phyloP scores from a whole-genome alignment of 495 filamentous ascomycete genomes.

The Penicillium chermesinum region DNA sequence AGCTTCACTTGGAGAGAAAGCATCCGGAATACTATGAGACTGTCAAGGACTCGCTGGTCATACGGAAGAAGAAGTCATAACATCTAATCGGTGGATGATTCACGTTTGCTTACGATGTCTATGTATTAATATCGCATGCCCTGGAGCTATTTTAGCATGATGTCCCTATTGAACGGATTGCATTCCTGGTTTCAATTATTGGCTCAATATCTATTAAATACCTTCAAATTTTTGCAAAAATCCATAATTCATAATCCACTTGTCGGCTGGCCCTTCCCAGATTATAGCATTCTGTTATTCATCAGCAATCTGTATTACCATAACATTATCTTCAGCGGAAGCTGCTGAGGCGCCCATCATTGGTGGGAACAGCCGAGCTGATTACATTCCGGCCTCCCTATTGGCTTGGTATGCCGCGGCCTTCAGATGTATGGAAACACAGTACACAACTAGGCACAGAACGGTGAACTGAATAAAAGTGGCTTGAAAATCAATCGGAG shows the following conservation, averaged over 20 bases:
- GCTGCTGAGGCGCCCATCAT: not conserved
- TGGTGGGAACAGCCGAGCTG: not conserved
- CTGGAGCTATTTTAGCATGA: too few species aligned
- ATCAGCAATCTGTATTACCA: not conserved
- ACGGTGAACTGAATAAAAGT: too few species aligned
- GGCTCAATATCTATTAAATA: too few species aligned
- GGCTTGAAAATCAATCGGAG: too few species aligned
- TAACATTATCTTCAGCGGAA: not conserved
- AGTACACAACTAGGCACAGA: too few species aligned
- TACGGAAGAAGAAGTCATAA: not conserved
- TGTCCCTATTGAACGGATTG: too few species aligned
- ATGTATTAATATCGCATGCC: too few species aligned
- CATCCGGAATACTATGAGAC: constrained; percentile 19
- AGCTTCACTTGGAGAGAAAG: constrained; percentile 31
- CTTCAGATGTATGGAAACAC: too few species aligned
- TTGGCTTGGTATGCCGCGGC: not conserved
- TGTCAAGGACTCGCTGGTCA: not conserved
- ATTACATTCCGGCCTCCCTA: not conserved
- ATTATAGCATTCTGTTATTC: not conserved
- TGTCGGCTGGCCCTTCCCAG: not conserved
- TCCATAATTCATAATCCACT: not conserved
- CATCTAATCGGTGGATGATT: not conserved
- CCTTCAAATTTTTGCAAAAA: not conserved
- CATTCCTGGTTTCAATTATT: not conserved
- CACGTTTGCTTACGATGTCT: too few species aligned